A percentile compares a stretch with the other conserved stretches of the same genome.
Evolutionary conservation across 768 basidiomycete species (phyloP).

Genomic region (Daedaleopsis sinensis): DNA sequence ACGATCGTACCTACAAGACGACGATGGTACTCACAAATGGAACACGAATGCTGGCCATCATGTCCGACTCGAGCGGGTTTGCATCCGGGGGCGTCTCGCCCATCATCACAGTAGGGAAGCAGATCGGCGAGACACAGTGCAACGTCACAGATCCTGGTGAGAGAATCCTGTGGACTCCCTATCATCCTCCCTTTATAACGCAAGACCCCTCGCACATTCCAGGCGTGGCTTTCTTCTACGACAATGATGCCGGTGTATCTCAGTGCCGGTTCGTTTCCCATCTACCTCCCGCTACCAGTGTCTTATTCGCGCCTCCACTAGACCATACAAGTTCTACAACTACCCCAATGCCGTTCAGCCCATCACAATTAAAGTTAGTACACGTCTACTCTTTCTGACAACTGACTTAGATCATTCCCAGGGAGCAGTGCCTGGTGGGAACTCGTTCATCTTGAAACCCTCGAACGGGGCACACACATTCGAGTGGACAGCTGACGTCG

Average conservation of each 20-base stretch:
- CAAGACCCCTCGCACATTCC: not conserved
- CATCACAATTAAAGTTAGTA: constrained; percentile 26
- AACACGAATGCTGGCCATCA: constrained; percentile 54
- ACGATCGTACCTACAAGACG: constrained; percentile 52
- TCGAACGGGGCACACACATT: constrained; percentile 20
- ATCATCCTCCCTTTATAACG: not conserved
- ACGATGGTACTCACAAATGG: constrained; percentile 45
- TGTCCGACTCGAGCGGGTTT: constrained; percentile 76
- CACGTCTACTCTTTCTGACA: too few relatives aligned
- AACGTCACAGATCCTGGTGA: constrained; percentile 10
- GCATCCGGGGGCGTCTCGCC: constrained; percentile 47
- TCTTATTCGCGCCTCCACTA: not conserved
- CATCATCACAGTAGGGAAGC: constrained; percentile 6
- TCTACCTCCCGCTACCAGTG: not conserved
- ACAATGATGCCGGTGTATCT: constrained; percentile 5
- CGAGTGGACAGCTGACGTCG: constrained; percentile 29
- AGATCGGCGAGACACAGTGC: constrained; percentile 3
- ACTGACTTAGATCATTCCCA: constrained; percentile 1
- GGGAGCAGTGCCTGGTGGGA: constrained; percentile 31
- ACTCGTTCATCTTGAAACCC: constrained; percentile 25
- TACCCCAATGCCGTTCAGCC: constrained; percentile 30
- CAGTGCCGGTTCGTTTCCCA: constrained; percentile 18
- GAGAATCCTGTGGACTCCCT: not conserved
- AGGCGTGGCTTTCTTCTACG: constrained; percentile 9
- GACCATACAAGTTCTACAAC: constrained; percentile 21